phyloP scores from a whole-genome alignment of 83 land plant species.

The Diphasiastrum complanatum region DNA sequence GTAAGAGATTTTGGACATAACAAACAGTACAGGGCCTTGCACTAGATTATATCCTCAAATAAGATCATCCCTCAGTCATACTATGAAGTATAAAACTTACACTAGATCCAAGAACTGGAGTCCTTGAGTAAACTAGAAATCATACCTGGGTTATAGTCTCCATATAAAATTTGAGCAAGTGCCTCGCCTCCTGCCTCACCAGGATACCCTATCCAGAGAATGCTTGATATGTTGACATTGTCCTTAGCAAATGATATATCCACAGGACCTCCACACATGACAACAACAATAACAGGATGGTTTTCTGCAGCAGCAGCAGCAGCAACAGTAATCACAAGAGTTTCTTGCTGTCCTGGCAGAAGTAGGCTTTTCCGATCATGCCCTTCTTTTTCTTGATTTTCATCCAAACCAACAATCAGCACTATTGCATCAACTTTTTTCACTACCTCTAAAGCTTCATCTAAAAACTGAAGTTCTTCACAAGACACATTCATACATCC shows the following conservation, averaged over 20 bases:
- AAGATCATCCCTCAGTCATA: background rate
- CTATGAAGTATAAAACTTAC: background rate
- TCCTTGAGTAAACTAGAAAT: background rate
- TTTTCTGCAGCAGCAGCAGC: constrained; percentile 31
- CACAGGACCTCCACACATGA: constrained; percentile 81
- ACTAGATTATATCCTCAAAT: too few species aligned
- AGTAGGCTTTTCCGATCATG: constrained; percentile 53
- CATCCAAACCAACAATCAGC: constrained; percentile 72
- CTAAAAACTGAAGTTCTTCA: constrained; percentile 22
- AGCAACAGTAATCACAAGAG: constrained; percentile 46
- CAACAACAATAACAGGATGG: constrained; percentile 66
- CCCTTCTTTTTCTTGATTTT: constrained; percentile 58
- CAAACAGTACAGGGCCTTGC: too few species aligned
- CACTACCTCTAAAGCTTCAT: constrained; percentile 43
- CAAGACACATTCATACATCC: constrained; percentile 62
- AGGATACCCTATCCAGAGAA: constrained; percentile 96
- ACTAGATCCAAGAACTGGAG: background rate
- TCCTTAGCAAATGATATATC: constrained; percentile 72
- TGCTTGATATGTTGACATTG: constrained; percentile 48
- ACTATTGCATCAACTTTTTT: constrained; percentile 63
- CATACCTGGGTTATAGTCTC: constrained; percentile 80
- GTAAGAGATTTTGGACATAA: too few species aligned
- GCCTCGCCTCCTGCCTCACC: constrained; percentile 87
- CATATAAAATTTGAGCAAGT: constrained; percentile 63
- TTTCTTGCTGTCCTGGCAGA: constrained; percentile 70